Evolutionary conservation across 495 filamentous ascomycete genomes (phyloP).

Genomic region (Chaetomium tenue): DNA sequence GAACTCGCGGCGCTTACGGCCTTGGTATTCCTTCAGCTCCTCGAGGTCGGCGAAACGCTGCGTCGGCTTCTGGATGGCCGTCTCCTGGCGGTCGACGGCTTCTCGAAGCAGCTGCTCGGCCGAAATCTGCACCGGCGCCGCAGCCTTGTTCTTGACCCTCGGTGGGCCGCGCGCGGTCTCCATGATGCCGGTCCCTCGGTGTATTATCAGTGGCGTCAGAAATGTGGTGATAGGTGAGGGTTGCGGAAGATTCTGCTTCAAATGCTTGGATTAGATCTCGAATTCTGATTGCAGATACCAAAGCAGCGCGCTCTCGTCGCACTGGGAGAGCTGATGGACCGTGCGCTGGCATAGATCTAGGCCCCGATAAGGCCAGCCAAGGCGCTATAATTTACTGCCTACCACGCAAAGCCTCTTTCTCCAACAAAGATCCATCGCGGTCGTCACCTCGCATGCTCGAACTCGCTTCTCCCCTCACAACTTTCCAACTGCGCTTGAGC

Average conservation of each 20-base stretch:
- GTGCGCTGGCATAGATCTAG: neutral
- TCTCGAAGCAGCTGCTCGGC: constrained; percentile 97
- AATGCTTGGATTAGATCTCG: constrained; percentile 8
- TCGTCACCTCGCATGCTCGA: neutral
- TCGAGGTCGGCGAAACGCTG: constrained; percentile 95
- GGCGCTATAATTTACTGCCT: neutral
- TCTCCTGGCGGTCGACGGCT: constrained; percentile 96
- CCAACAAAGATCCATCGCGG: constrained; percentile 3
- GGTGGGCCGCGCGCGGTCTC: constrained; percentile 92
- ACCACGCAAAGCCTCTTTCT: constrained; percentile 1
- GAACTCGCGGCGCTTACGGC: constrained; percentile 91
- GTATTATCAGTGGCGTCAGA: neutral
- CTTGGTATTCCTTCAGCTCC: constrained; percentile 97
- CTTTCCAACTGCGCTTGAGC: neutral
- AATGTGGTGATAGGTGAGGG: neutral
- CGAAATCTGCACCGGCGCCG: constrained; percentile 83
- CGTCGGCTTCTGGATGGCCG: constrained; percentile 80
- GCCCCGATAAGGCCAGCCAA: neutral
- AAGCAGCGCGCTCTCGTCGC: neutral
- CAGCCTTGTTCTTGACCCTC: constrained; percentile 95
- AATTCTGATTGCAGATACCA: neutral
- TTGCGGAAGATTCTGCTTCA: neutral
- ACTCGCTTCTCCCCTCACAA: neutral
- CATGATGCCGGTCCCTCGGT: constrained; percentile 54
- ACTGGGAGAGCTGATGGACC: neutral